Percentiles rank a stretch among this genome's conserved stretches.
Conservation (phyloP, 2,329 filamentous ascomycete genomes). For the Colletotrichum paranaense region DNA sequence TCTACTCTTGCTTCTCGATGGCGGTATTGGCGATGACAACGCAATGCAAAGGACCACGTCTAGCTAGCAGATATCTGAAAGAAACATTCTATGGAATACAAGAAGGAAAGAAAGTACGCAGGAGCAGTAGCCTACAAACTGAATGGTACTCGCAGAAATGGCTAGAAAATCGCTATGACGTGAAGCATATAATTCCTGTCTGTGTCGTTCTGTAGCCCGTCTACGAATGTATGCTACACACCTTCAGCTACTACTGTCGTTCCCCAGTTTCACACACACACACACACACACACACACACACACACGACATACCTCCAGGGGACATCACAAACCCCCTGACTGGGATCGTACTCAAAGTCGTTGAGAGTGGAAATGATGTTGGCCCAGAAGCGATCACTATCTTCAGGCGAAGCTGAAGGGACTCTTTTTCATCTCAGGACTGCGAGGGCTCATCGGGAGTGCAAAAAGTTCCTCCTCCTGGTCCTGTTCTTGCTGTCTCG, state of each 20-base stretch:
- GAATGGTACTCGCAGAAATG: background rate
- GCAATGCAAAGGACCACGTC: background rate
- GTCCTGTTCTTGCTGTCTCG: conserved; percentile 55
- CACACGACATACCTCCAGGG: background rate
- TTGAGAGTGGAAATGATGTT: background rate
- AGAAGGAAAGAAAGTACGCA: background rate
- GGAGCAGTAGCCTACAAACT: background rate
- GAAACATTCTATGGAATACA: background rate
- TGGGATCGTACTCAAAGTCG: background rate
- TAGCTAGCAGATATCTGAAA: background rate
- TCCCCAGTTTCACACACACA: background rate
- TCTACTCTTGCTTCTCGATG: background rate
- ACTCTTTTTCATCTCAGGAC: conserved; percentile 86
- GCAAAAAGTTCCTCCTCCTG: conserved; percentile 88
- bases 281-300: background rate
- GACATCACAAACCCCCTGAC: background rate
- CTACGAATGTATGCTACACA: background rate
- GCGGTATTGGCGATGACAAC: background rate
- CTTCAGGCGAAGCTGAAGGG: conserved; percentile 72
- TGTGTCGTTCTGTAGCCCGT: background rate
- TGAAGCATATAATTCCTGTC: background rate
- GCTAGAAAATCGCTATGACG: background rate
- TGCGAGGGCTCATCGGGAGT: conserved; percentile 85
- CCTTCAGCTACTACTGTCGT: background rate
- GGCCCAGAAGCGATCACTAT: background rate